Evolutionary conservation across 2,329 filamentous ascomycete genomes (phyloP).

Genomic region (Tolypocladium sp.): DNA sequence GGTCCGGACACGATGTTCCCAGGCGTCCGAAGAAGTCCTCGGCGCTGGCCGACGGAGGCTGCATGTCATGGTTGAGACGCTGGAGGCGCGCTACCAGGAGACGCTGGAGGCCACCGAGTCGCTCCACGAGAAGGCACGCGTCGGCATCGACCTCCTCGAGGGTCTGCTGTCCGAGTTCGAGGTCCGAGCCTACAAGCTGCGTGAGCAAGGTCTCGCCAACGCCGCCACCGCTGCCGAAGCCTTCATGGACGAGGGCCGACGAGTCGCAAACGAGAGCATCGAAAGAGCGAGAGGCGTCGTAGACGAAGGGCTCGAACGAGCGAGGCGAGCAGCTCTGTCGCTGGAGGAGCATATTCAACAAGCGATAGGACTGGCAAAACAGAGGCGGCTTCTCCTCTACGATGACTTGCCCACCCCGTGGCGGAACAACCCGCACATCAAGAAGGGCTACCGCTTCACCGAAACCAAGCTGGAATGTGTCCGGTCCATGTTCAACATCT

Average conservation of each 20-base stretch:
- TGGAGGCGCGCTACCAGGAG: slow-evolving; percentile 82
- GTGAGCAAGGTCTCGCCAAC: slow-evolving; percentile 63
- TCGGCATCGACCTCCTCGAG: slow-evolving; percentile 81
- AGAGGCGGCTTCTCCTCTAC: slow-evolving; percentile 78
- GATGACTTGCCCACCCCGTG: slow-evolving; percentile 86
- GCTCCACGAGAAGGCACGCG: slow-evolving; percentile 82
- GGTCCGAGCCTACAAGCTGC: slow-evolving; percentile 66
- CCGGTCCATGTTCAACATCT: slow-evolving; percentile 70
- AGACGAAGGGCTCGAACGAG: slow-evolving; percentile 72
- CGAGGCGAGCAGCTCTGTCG: slow-evolving; percentile 71
- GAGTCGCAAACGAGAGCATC: slow-evolving; percentile 72
- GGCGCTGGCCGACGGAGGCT: slow-evolving; percentile 77
- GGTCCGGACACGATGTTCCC: slow-evolving; percentile 79
- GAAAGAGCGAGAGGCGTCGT: slow-evolving; percentile 67
- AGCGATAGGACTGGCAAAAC: slow-evolving; percentile 65
- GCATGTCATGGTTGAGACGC: slow-evolving; percentile 83
- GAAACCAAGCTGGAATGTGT: slow-evolving; percentile 87
- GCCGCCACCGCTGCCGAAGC: slow-evolving; percentile 58
- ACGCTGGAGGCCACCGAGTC: slow-evolving; percentile 77
- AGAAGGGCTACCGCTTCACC: slow-evolving; percentile 84
- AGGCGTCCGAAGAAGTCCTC: slow-evolving; percentile 83
- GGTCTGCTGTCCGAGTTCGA: slow-evolving; percentile 81
- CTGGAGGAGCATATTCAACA: slow-evolving; percentile 78
- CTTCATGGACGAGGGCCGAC: slow-evolving; percentile 68
- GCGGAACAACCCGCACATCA: slow-evolving; percentile 91